Conservation (phyloP, 2,329 filamentous ascomycete genomes). For the Aspergillus sp. region DNA sequence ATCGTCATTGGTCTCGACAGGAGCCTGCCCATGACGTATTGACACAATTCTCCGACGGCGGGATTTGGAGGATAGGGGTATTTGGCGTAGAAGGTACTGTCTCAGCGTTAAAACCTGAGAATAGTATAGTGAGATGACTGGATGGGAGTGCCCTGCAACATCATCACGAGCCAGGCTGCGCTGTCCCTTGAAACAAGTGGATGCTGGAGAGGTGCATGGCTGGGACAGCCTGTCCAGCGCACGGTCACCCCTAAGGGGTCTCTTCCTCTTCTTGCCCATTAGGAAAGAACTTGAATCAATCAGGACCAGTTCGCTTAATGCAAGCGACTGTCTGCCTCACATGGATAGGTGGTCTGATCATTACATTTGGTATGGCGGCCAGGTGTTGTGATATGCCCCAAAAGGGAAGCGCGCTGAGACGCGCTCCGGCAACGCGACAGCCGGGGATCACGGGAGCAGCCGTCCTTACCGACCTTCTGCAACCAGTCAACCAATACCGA, state of each 20-base stretch:
- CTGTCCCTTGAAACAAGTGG: constrained; percentile 21
- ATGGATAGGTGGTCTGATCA: not conserved
- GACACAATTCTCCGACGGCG: constrained; percentile 50
- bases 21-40: constrained; percentile 23
- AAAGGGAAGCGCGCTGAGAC: constrained; percentile 2
- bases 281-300: not conserved
- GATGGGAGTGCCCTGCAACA: constrained; percentile 47
- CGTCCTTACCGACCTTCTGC: too few relatives aligned
- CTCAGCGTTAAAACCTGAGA: constrained; percentile 66
- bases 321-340: not conserved
- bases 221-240: constrained; percentile 20
- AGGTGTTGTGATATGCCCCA: not conserved
- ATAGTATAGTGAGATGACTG: constrained; percentile 71
- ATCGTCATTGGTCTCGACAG: constrained; percentile 14
- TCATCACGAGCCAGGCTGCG: constrained; percentile 12
- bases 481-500: too few relatives aligned
- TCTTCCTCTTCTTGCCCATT: constrained; percentile 43
- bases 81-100: constrained; percentile 65
- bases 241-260: constrained; percentile 31
- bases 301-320: not conserved
- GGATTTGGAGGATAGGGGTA: constrained; percentile 66
- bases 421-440: not conserved
- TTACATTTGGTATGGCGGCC: not conserved
- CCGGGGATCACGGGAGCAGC: not conserved
- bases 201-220: constrained; percentile 28